Base-by-base conservation (phyloP, 768 basidiomycete species). In the Boletus reticulatus region DNA sequence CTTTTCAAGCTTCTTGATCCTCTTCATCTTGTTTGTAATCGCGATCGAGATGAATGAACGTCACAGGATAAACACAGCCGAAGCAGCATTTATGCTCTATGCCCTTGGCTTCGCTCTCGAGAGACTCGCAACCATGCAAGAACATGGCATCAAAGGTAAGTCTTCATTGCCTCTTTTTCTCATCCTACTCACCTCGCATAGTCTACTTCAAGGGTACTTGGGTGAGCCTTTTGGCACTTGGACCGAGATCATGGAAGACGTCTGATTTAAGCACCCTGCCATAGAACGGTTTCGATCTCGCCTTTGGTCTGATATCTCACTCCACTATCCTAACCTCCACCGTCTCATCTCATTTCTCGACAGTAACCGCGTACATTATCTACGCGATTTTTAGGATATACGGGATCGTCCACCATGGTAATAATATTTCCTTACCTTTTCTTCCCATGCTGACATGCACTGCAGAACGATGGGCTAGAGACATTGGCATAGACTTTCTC, bases 111-210 rank as follows among this genome's bases (percentile, higher is more conserved):
- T 97, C 70, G 83, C 91, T 1, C 77, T 98, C 19, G 95, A 98
- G 68, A 96, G 94, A 68, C 75, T 95, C 10, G 95, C 95, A 20
- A 88, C 93, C 4, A 93, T 96, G 87, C 92, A 97, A 68, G 94
- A 98, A 68, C 94, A 94, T 67, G 95, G 94, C 5, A 85, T 98
- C 46, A 85, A 81, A 82, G 92, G 94, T 89, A 43, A 39, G 67
- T 41, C 22, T 45, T 47, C 22, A 17, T 13, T 4, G 14, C 27
- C 19, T 14, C 11, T 19, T 34, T 16, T 41, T 20, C 36, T 44
- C 24, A n/a, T 14, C 17, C n/a, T 16, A 16, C 60, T 66, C 44
- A 64, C 27, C 16, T 52, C 13, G 52, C 24, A 19, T 45, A 91
- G 89, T 92, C 11, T 92, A 87, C 70, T 89, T 88, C 73, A 90